These are phyloP conservation scores for Colletotrichum caudatum DNA, from an alignment of 2,329 filamentous ascomycete genomes.

Conservation along the genomic window DNA sequence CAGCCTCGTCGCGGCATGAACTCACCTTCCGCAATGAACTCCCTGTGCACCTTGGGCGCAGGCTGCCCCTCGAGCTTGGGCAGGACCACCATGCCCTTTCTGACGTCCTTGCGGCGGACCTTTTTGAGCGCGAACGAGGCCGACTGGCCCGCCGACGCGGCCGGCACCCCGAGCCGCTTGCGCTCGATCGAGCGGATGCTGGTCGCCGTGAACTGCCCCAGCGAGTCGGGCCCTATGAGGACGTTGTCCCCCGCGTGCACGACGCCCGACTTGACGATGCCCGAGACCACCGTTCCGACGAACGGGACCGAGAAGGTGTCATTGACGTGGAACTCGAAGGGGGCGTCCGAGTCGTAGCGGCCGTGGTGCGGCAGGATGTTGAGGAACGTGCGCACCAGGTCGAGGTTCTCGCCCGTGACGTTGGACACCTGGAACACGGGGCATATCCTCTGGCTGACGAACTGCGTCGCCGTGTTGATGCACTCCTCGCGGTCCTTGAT, in stretches of 20 bases:
- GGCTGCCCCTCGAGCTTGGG: conserved; percentile 82
- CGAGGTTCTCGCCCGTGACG: conserved; percentile 91
- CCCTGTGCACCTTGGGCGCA: conserved; percentile 76
- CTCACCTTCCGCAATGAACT: conserved; percentile 82
- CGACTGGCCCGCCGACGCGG: conserved; percentile 90
- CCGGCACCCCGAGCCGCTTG: conserved; percentile 89
- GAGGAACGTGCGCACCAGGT: conserved; percentile 90
- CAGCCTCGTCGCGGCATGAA: not conserved
- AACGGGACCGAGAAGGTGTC: conserved; percentile 99
- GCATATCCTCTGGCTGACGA: conserved; percentile 94
- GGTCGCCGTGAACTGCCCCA: conserved; percentile 90
- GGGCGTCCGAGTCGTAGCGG: conserved; percentile 87
- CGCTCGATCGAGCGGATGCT: conserved; percentile 93
- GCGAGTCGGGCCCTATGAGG: conserved; percentile 87
- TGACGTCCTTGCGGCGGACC: conserved; percentile 88
- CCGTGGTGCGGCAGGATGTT: conserved; percentile 96
- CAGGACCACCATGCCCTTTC: conserved; percentile 98
- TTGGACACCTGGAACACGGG: conserved; percentile 99
- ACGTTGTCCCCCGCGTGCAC: conserved; percentile 92
- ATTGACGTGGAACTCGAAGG: conserved; percentile 96
- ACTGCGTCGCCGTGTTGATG: conserved; percentile 94
- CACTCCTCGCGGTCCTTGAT: conserved; percentile 93
- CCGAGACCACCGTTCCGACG: conserved; percentile 94
- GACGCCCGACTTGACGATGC: conserved; percentile 88
- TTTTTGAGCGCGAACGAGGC: conserved; percentile 92